Evolutionary conservation across 768 basidiomycete genomes (phyloP).

Genomic region (Tricholoma terreum): DNA sequence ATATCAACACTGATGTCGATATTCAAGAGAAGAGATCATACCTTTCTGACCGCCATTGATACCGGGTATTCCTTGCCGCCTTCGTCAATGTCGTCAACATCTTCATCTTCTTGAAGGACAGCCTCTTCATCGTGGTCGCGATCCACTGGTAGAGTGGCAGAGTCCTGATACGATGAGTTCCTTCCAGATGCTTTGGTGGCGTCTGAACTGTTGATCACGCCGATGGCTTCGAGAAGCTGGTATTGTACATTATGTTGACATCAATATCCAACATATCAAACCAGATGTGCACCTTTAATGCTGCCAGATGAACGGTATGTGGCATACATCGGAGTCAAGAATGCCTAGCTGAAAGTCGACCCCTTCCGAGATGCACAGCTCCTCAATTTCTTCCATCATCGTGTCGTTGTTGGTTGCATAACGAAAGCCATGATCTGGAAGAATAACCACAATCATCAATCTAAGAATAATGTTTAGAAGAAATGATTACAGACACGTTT

Average conservation of each 20-base stretch:
- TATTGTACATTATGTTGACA: slow-evolving; percentile 4
- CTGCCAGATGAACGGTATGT: slow-evolving; percentile 37
- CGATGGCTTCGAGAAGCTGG: slow-evolving; percentile 30
- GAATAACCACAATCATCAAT: not conserved
- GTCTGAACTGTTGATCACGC: slow-evolving; percentile 19
- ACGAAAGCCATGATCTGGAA: slow-evolving; percentile 28
- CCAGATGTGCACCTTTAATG: slow-evolving; percentile 17
- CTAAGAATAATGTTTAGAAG: not conserved
- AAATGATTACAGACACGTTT: slow-evolving; percentile 13
- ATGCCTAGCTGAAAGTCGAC: slow-evolving; percentile 19
- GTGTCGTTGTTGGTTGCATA: slow-evolving; percentile 37
- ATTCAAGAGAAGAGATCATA: not conserved
- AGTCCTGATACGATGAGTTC: not conserved
- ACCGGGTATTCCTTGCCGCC: not conserved
- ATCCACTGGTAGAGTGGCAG: slow-evolving; percentile 3
- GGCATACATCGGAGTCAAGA: slow-evolving; percentile 35
- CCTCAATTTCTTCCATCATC: slow-evolving; percentile 20
- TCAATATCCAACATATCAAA: slow-evolving; percentile 11
- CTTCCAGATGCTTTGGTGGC: slow-evolving; percentile 16
- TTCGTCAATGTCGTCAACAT: slow-evolving; percentile 1
- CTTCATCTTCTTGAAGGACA: slow-evolving; percentile 10
- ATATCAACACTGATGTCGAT: too few relatives aligned
- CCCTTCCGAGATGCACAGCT: slow-evolving; percentile 6
- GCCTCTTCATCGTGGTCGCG: slow-evolving; percentile 6
- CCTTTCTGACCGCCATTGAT: slow-evolving; percentile 14